These are phyloP conservation scores for Xylogone sp. DNA, from an alignment of 2,329 filamentous ascomycete species.

Conservation along the genomic window DNA sequence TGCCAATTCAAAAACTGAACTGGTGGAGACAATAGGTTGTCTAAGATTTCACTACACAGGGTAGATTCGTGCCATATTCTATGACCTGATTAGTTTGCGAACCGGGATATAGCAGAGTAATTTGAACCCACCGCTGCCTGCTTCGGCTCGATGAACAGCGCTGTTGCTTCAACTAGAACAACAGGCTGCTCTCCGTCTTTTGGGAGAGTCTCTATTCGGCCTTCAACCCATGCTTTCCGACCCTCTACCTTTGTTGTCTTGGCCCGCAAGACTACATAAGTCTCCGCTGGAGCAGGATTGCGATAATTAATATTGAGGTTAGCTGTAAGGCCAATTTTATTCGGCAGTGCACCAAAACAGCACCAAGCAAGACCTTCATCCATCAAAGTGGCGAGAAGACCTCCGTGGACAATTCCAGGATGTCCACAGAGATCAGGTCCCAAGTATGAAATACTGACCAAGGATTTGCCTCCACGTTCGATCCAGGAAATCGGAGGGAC, in stretches of 20 bases:
- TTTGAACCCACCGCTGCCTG: constrained; percentile 53
- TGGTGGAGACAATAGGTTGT: too few species aligned
- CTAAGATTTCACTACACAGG: background rate
- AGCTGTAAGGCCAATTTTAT: constrained; percentile 82
- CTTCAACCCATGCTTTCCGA: constrained; percentile 91
- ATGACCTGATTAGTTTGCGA: background rate
- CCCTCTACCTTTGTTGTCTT: constrained; percentile 84
- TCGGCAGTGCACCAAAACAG: constrained; percentile 83
- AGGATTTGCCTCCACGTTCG: constrained; percentile 64
- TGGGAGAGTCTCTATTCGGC: constrained; percentile 77
- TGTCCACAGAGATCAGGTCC: constrained; percentile 83
- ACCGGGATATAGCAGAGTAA: background rate
- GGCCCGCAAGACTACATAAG: constrained; percentile 74
- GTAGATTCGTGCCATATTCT: background rate
- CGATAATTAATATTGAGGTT: constrained; percentile 81
- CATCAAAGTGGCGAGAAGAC: constrained; percentile 84
- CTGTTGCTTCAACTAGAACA: constrained; percentile 77
- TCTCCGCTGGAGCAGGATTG: constrained; percentile 70
- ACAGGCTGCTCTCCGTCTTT: constrained; percentile 57
- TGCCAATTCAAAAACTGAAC: too few species aligned
- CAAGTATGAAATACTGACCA: constrained; percentile 72
- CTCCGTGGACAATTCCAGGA: constrained; percentile 86
- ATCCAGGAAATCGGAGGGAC: constrained; percentile 79
- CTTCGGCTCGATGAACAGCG: constrained; percentile 84
- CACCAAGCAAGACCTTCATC: constrained; percentile 87